These are phyloP conservation scores for Neonothopanus nambi DNA, from an alignment of 1,284 basidiomycete genomes.

Conservation along the genomic window DNA sequence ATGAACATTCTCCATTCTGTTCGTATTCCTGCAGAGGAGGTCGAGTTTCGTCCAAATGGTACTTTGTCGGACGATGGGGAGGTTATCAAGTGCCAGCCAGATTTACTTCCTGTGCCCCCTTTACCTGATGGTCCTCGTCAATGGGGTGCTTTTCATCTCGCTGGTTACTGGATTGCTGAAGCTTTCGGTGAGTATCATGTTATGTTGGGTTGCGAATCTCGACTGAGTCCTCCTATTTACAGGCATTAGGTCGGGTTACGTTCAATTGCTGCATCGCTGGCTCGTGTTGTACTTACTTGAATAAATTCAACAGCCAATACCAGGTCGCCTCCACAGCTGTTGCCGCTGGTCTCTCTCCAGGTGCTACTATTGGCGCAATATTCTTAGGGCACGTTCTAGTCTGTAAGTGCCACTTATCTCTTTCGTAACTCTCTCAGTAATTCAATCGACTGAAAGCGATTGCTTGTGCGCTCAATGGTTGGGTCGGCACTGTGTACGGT, in stretches of 20 bases:
- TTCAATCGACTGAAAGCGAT: conserved; percentile 12
- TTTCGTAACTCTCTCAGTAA: background rate
- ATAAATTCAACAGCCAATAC: conserved; percentile 19
- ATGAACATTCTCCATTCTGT: background rate
- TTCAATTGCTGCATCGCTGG: background rate
- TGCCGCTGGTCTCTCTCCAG: conserved; percentile 21
- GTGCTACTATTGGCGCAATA: conserved; percentile 22
- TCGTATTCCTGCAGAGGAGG: background rate
- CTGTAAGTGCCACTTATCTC: conserved; percentile 11
- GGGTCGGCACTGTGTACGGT: conserved; percentile 23
- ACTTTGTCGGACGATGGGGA: conserved; percentile 1
- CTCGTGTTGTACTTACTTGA: too few species aligned
- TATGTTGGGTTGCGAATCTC: background rate
- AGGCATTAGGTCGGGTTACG: background rate
- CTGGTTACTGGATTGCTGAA: conserved; percentile 27
- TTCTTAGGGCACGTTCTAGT: conserved; percentile 25
- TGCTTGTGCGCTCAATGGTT: conserved; percentile 24
- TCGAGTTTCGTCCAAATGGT: background rate
- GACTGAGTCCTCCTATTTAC: background rate
- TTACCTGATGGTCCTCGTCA: conserved; percentile 18
- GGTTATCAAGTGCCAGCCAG: conserved; percentile 15
- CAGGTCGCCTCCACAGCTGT: conserved; percentile 25
- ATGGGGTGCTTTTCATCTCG: conserved; percentile 19
- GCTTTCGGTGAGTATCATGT: conserved; percentile 21
- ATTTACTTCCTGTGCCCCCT: conserved; percentile 19